Percentiles rank a stretch among this genome's conserved stretches.
phyloP scores from a whole-genome alignment of 2,329 filamentous ascomycete genomes.

The Exophiala sp. region DNA sequence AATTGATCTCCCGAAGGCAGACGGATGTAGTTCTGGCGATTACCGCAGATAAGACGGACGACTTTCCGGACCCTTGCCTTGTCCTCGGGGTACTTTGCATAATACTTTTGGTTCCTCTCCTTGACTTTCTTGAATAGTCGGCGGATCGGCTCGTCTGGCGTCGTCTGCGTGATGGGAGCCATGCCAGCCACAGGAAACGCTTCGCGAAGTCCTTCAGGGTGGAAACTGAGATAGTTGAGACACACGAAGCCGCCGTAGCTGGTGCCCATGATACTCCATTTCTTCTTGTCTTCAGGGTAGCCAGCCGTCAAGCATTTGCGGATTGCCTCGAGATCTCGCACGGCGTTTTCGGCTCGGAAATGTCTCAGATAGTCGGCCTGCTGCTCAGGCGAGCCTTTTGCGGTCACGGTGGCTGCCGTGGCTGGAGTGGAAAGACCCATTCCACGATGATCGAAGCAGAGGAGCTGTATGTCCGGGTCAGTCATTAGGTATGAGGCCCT shows the following conservation, averaged over 20 bases:
- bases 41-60: slow-evolving; percentile 52
- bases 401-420: slow-evolving; percentile 63
- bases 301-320: slow-evolving; percentile 65
- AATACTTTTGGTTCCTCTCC: slow-evolving; percentile 71
- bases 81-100: slow-evolving; percentile 79
- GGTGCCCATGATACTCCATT: slow-evolving; percentile 85
- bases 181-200: slow-evolving; percentile 80
- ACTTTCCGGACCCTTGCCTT: slow-evolving; percentile 61
- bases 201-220: slow-evolving; percentile 71
- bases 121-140: slow-evolving; percentile 56
- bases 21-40: slow-evolving; percentile 47
- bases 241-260: slow-evolving; percentile 86
- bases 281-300: slow-evolving; percentile 62
- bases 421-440: slow-evolving; percentile 80
- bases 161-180: slow-evolving; percentile 54
- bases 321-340: slow-evolving; percentile 82
- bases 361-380: slow-evolving; percentile 76
- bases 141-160: slow-evolving; percentile 67
- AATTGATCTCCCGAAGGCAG: slow-evolving; percentile 68
- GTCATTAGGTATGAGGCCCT: background rate
- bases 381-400: slow-evolving; percentile 54
- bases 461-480: slow-evolving; percentile 37
- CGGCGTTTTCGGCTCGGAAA: slow-evolving; percentile 86
- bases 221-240: slow-evolving; percentile 61
- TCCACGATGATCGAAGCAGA: slow-evolving; percentile 86